These are phyloP conservation scores for Apiospora koreana DNA, from an alignment of 2,329 filamentous ascomycete species.

Conservation along the genomic window DNA sequence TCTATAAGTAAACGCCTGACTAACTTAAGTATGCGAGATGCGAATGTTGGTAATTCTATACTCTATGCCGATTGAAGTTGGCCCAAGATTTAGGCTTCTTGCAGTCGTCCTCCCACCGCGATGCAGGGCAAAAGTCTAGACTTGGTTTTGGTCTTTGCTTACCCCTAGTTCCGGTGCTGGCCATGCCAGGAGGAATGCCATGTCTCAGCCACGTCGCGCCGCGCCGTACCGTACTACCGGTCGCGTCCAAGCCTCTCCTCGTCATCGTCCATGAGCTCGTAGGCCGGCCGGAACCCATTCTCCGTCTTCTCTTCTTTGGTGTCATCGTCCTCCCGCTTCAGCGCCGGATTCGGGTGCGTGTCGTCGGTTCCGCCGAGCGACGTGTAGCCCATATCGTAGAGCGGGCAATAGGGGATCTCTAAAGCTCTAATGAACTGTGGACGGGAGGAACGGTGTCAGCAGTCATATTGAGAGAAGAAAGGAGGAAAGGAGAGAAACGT, in stretches of 20 bases:
- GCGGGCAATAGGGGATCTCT: conserved; percentile 76
- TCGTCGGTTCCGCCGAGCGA: conserved; percentile 88
- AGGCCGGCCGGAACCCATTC: conserved; percentile 66
- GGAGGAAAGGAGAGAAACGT: conserved; percentile 39
- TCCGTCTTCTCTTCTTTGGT: conserved; percentile 30
- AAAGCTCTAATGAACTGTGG: conserved; percentile 76
- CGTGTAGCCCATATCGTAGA: conserved; percentile 89
- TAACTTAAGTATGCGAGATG: not conserved
- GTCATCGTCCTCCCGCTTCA: conserved; percentile 43
- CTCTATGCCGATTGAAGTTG: not conserved
- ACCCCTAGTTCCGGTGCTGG: not conserved
- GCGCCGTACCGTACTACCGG: conserved; percentile 34
- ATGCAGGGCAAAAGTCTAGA: not conserved
- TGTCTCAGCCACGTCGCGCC: not conserved
- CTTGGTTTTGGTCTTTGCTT: not conserved
- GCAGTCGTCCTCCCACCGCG: not conserved
- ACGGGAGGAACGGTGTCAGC: not conserved
- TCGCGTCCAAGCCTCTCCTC: conserved; percentile 79
- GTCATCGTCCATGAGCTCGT: conserved; percentile 72
- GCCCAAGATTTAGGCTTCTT: not conserved
- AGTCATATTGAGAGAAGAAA: not conserved
- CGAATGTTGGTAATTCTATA: not conserved
- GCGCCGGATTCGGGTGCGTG: conserved; percentile 83
- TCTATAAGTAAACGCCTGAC: not conserved
- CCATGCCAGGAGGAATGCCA: not conserved